These are phyloP conservation scores for Luzula sylvatica DNA, from an alignment of 176 grass and related monocot species.

Conservation along the genomic window DNA sequence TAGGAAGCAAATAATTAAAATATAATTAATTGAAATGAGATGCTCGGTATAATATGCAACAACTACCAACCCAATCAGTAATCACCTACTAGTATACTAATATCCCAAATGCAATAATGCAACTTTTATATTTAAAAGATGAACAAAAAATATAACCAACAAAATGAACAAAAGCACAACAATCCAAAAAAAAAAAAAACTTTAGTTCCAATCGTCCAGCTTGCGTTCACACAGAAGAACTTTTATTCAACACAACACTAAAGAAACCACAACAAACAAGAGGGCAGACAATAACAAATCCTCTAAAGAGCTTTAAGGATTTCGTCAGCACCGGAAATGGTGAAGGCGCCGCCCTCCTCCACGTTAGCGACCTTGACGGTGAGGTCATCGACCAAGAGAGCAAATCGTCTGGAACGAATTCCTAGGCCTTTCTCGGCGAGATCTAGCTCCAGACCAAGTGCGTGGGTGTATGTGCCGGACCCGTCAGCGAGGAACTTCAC, in stretches of 20 bases:
- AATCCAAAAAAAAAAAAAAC: background rate
- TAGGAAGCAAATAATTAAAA: no score
- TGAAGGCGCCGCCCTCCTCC: slow-evolving; percentile 88
- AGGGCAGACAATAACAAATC: background rate
- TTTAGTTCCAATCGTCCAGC: background rate
- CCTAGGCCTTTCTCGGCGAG: slow-evolving; percentile 81
- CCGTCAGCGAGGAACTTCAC: slow-evolving; percentile 97
- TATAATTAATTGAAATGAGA: no score
- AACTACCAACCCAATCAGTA: no score
- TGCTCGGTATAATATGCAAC: no score
- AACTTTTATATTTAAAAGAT: no score
- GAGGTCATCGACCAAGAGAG: slow-evolving; percentile 63
- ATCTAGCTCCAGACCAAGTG: slow-evolving; percentile 79
- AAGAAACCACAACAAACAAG: background rate
- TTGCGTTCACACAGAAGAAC: background rate
- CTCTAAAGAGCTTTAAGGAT: slow-evolving; percentile 76
- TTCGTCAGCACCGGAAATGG: slow-evolving; percentile 89
- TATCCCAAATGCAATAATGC: no score
- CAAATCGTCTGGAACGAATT: slow-evolving; percentile 60
- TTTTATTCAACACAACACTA: slow-evolving; percentile 2
- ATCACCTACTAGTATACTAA: no score
- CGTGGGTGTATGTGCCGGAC: slow-evolving; percentile 56
- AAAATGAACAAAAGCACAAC: background rate
- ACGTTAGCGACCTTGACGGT: slow-evolving; percentile 72
- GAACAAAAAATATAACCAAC: no score